These are phyloP conservation scores for Suhomyces bolitotheri DNA, from an alignment of 1,139 yeast genomes.

Conservation along the genomic window DNA sequence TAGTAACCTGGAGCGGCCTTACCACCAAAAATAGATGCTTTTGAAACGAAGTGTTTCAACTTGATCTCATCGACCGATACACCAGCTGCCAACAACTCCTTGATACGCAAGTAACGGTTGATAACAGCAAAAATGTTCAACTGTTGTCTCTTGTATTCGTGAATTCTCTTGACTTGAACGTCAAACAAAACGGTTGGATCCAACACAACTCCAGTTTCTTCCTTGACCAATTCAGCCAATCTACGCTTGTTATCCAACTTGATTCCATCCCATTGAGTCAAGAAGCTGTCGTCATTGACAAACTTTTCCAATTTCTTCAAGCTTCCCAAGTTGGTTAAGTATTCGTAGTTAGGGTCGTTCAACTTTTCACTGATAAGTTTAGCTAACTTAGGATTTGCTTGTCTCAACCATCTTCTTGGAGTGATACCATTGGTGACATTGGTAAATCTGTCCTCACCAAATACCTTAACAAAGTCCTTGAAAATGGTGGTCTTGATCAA, in stretches of 20 bases:
- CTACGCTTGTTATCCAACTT: slow-evolving; percentile 69
- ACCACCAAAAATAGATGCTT: slow-evolving; percentile 86
- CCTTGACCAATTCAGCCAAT: slow-evolving; percentile 69
- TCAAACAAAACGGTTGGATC: slow-evolving; percentile 80
- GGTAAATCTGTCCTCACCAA: slow-evolving; percentile 79
- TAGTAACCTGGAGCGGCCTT: slow-evolving; percentile 97
- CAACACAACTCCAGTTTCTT: slow-evolving; percentile 66
- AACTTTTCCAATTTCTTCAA: slow-evolving; percentile 68
- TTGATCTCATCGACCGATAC: slow-evolving; percentile 57
- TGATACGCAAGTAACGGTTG: slow-evolving; percentile 75
- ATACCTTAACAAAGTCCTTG: slow-evolving; percentile 82
- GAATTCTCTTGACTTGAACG: slow-evolving; percentile 91
- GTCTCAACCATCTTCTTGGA: slow-evolving; percentile 95
- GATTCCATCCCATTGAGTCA: slow-evolving; percentile 67
- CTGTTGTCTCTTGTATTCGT: slow-evolving; percentile 95
- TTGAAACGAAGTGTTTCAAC: slow-evolving; percentile 61
- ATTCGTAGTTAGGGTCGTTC: slow-evolving; percentile 63
- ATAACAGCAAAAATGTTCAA: slow-evolving; percentile 88
- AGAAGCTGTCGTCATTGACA: slow-evolving; percentile 69
- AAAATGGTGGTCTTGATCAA: slow-evolving; percentile 86
- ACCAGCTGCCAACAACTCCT: slow-evolving; percentile 56
- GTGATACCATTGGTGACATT: slow-evolving; percentile 95
- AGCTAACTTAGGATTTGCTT: slow-evolving; percentile 84
- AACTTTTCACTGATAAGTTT: slow-evolving; percentile 69
- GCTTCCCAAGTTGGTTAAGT: slow-evolving; percentile 65